A percentile compares a stretch with the other conserved stretches of the same genome.
These are phyloP conservation scores for Suhomyces sp. DNA, from an alignment of 805 yeast genomes.

Conservation along the genomic window DNA sequence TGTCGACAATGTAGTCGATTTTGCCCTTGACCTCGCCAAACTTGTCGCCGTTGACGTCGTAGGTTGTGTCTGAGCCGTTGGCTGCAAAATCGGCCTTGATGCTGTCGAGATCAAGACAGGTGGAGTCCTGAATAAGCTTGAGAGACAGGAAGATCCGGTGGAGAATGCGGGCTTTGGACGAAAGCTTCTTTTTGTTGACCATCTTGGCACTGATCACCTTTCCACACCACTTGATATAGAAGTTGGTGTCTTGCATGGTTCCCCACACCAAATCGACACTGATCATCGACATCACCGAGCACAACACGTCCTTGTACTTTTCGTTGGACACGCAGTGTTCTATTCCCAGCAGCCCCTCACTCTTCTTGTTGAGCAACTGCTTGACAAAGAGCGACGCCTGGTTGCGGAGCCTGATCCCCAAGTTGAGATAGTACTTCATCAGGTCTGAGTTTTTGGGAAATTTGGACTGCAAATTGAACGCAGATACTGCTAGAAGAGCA, in stretches of 20 bases:
- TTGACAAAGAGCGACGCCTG: slow-evolving; percentile 72
- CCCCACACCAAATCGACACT: slow-evolving; percentile 90
- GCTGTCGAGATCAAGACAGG: slow-evolving; percentile 42
- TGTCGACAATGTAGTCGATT: slow-evolving; percentile 24
- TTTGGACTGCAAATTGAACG: slow-evolving; percentile 74
- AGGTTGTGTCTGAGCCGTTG: slow-evolving; percentile 21
- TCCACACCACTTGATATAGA: slow-evolving; percentile 74
- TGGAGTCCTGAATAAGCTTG: slow-evolving; percentile 74
- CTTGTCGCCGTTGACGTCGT: slow-evolving; percentile 36
- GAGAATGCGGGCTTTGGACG: slow-evolving; percentile 71
- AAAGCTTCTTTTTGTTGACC: slow-evolving; percentile 58
- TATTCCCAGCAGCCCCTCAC: slow-evolving; percentile 32
- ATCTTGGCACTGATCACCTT: slow-evolving; percentile 67
- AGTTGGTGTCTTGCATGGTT: slow-evolving; percentile 78
- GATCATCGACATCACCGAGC: slow-evolving; percentile 82
- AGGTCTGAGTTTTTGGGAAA: slow-evolving; percentile 62
- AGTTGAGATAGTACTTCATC: slow-evolving; percentile 65
- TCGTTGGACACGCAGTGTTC: slow-evolving; percentile 49
- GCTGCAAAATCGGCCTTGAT: slow-evolving; percentile 34
- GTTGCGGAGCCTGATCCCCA: slow-evolving; percentile 70
- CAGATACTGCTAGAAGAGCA: slow-evolving; percentile 77
- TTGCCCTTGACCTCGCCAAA: slow-evolving; percentile 20
- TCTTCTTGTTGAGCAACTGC: slow-evolving; percentile 43
- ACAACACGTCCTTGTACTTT: slow-evolving; percentile 78
- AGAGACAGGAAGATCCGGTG: slow-evolving; percentile 77